A percentile compares a stretch with the other conserved stretches of the same genome.
Evolutionary conservation across 2,329 filamentous ascomycete species (phyloP).

Genomic region (Lachnellula occidentalis): DNA sequence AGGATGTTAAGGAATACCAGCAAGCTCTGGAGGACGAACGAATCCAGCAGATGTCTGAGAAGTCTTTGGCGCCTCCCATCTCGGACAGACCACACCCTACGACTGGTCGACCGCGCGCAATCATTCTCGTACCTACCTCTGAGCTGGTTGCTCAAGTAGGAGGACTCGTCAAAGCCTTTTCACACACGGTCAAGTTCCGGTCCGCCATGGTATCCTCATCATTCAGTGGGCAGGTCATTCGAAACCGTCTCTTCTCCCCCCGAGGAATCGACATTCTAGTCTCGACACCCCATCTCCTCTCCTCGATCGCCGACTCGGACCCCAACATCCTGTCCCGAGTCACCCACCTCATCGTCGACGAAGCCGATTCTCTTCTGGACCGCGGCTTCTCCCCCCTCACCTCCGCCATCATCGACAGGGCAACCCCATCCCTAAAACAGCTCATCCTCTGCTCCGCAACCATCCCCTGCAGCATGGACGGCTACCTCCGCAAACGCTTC

Average conservation of each 20-base stretch:
- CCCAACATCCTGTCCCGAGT: conserved; percentile 92
- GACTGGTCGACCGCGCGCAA: conserved; percentile 71
- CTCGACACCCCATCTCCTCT: conserved; percentile 81
- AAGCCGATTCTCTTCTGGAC: conserved; percentile 94
- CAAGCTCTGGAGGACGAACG: conserved; percentile 53
- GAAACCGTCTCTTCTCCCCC: conserved; percentile 75
- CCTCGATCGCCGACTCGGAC: conserved; percentile 81
- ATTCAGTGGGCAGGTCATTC: conserved; percentile 71
- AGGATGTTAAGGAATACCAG: conserved; percentile 52
- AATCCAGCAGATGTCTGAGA: conserved; percentile 52
- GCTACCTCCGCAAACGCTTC: conserved; percentile 73
- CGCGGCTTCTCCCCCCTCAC: conserved; percentile 85
- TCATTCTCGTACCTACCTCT: conserved; percentile 86
- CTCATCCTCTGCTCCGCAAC: conserved; percentile 93
- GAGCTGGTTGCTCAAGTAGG: conserved; percentile 90
- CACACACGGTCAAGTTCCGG: conserved; percentile 82
- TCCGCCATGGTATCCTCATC: conserved; percentile 76
- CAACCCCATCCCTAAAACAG: conserved; percentile 75
- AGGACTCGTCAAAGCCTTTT: conserved; percentile 71
- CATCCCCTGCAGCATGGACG: conserved; percentile 85
- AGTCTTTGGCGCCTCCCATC: conserved; percentile 51
- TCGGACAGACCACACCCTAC: conserved; percentile 64
- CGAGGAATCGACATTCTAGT: conserved; percentile 80
- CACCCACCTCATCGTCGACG: conserved; percentile 82
- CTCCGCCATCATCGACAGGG: conserved; percentile 73